Base-by-base conservation (phyloP, 1,139 yeast species). In the Lodderomyces margitis region DNA sequence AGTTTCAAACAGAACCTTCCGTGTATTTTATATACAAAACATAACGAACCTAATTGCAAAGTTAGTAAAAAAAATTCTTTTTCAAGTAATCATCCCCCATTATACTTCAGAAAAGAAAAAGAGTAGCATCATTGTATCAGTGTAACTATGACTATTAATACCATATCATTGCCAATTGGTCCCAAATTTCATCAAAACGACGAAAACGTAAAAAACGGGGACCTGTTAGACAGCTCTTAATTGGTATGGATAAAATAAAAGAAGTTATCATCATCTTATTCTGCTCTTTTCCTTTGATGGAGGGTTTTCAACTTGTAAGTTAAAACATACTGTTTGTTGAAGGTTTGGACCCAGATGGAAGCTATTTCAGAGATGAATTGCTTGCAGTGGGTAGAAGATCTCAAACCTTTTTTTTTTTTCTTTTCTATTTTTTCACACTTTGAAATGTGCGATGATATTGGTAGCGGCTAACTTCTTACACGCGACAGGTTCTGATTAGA, bases 121-220 rank as follows among this genome's bases (percentile, higher is more conserved):
- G 16, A 32, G 9, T 8, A 15, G n/a, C 10, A 6, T 16, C 21
- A 16, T 8, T 23, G 27, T 8, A 25, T 70, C 75, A 70, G 75
- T 70, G 75, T 70, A 70, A 70, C 75, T 70, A 70, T 70, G 75
- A 70, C 75, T 67, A 68, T 37, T 61, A 34, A 51, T 69, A 70
- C 75, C 76, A 63, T 61, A 61, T 70, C 76, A 70, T 64, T 59
- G 75, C 75, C 66, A 52, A 55, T 62, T 10, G 21, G 35, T 30
- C 36, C 17, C 25, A 21, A 20, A 56, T 54, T 60, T 55, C 51
- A 57, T 68, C 76, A 70, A 67, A 64, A 70, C 75, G 76, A 65
- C 55, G 57, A 23, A 38, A 36, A 9, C 31, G 55, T 59, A 63
- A 55, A 51, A 65, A n/a, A 12, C 11, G 32, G 19, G 19, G 57